These are phyloP conservation scores for Blakeslea trispora DNA, from an alignment of 371 early-diverging fungal genomes.

Conservation along the genomic window DNA sequence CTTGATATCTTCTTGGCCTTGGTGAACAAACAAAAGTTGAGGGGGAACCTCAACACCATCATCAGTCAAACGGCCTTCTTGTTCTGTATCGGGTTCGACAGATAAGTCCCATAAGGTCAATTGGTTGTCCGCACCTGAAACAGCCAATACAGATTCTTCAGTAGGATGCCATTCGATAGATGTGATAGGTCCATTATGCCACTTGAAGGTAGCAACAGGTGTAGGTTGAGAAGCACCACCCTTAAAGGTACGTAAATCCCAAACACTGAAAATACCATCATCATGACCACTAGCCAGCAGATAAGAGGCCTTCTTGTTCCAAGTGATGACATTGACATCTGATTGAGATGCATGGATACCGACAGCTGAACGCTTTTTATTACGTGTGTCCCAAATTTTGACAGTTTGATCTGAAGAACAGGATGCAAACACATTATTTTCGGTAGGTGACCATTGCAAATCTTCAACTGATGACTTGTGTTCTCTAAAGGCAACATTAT, in stretches of 20 bases:
- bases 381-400: constrained; percentile 93
- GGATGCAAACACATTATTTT: constrained; percentile 90
- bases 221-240: constrained; percentile 56
- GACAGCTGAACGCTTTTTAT: constrained; percentile 75
- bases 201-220: constrained; percentile 94
- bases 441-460: constrained; percentile 94
- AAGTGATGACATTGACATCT: constrained; percentile 96
- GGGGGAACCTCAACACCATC: constrained; percentile 86
- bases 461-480: constrained; percentile 93
- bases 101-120: constrained; percentile 97
- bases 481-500: constrained; percentile 75
- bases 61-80: constrained; percentile 65
- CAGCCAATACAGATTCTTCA: constrained; percentile 92
- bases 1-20: constrained; percentile 92
- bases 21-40: constrained; percentile 94
- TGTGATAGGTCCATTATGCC: constrained; percentile 93
- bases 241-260: constrained; percentile 90
- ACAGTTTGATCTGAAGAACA: constrained; percentile 89
- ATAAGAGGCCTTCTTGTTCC: constrained; percentile 84
- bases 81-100: constrained; percentile 92
- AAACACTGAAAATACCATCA: constrained; percentile 91
- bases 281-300: constrained; percentile 93
- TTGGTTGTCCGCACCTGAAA: constrained; percentile 94
- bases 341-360: constrained; percentile 78
- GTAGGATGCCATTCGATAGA: constrained; percentile 97